Percentiles rank a stretch among this genome's conserved stretches.
These are phyloP conservation scores for Lenwebbia sp. DNA, from an alignment of 345 rosid genomes.

Conservation along the genomic window DNA sequence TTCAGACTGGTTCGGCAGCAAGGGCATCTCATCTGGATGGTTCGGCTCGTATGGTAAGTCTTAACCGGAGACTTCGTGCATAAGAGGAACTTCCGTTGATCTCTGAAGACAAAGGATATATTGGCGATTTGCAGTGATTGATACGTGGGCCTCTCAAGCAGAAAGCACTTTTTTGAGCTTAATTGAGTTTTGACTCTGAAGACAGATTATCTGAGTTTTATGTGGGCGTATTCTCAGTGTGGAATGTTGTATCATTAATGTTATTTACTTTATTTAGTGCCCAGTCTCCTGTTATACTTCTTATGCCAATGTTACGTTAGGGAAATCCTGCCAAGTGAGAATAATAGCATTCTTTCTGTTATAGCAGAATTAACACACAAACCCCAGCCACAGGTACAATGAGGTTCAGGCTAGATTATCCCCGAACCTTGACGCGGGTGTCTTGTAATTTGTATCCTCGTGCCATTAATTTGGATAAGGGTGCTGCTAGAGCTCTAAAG, in stretches of 20 bases:
- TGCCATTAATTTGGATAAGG: neutral
- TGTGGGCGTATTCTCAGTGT: neutral
- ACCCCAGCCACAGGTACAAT: neutral
- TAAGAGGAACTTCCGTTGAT: neutral
- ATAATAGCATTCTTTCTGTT: neutral
- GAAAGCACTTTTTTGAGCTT: neutral
- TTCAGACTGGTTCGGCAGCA: constrained; percentile 7
- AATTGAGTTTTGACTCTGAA: neutral
- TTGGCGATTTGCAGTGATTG: neutral
- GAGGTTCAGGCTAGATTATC: neutral
- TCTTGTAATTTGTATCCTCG: neutral
- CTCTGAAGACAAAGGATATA: neutral
- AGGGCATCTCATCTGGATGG: constrained; percentile 50
- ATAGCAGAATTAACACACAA: neutral
- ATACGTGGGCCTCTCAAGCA: neutral
- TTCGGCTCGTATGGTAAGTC: constrained; percentile 64
- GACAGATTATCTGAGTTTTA: neutral
- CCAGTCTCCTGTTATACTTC: neutral
- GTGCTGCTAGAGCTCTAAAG: neutral
- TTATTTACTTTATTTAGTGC: neutral
- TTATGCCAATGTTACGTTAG: neutral
- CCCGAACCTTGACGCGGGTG: neutral
- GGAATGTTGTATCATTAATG: neutral
- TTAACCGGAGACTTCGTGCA: constrained; percentile 38
- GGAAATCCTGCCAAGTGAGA: neutral